Evolutionary conservation across 2,329 filamentous ascomycete genomes (phyloP).

Genomic region (Fusarium sp.): DNA sequence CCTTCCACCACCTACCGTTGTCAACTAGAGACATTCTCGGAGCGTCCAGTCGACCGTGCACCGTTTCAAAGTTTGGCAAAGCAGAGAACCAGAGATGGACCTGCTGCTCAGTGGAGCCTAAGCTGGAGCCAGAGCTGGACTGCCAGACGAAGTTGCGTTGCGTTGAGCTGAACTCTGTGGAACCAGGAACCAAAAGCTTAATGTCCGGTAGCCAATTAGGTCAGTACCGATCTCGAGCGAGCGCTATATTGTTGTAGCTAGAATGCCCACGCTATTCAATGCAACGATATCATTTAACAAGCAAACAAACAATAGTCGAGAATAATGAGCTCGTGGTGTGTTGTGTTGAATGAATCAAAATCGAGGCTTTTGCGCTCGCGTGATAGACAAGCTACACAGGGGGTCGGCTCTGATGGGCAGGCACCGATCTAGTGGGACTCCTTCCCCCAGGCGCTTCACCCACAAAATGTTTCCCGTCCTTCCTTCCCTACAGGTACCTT

Average conservation of each 20-base stretch:
- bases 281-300: constrained; percentile 8
- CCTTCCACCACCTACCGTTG: constrained; percentile 8
- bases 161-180: constrained; percentile 13
- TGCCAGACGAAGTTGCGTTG: neutral
- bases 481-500: too few species aligned
- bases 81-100: constrained; percentile 10
- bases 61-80: constrained; percentile 18
- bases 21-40: constrained; percentile 16
- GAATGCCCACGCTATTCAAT: constrained; percentile 1
- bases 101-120: constrained; percentile 9
- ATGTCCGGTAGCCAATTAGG: constrained; percentile 24
- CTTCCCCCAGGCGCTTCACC: constrained; percentile 22
- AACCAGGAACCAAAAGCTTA: constrained; percentile 14
- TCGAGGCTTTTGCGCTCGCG: neutral
- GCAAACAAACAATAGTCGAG: constrained; percentile 1
- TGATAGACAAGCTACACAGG: constrained; percentile 15
- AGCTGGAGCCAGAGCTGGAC: neutral
- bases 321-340: neutral
- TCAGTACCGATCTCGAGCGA: constrained; percentile 17
- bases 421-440: constrained; percentile 29
- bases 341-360: constrained; percentile 22
- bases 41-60: constrained; percentile 29
- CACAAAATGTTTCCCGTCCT: constrained; percentile 40
- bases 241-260: neutral
- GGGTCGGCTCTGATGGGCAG: constrained; percentile 8